Evolutionary conservation across 257 asterid genomes (phyloP).

Genomic region (Solanum lycopersicoides): DNA sequence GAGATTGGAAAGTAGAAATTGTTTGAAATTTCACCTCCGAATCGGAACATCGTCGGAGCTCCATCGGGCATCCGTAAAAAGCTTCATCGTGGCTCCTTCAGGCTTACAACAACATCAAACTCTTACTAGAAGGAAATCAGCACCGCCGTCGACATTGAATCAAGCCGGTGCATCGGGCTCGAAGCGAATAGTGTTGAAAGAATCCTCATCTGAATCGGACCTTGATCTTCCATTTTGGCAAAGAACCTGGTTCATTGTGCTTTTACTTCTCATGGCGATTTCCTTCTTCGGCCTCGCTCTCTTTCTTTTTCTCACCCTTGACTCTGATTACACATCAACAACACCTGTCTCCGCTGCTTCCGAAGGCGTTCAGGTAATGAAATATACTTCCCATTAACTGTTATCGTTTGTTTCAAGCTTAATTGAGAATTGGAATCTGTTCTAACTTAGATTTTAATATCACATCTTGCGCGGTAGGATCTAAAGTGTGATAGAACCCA

Average conservation of each 20-base stretch:
- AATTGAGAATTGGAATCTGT: background rate
- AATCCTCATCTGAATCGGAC: slow-evolving; percentile 38
- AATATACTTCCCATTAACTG: background rate
- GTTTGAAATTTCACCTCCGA: background rate
- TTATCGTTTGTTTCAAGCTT: background rate
- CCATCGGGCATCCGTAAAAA: slow-evolving; percentile 30
- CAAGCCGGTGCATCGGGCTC: slow-evolving; percentile 25
- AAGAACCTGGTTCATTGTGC: slow-evolving; percentile 45
- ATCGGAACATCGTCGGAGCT: slow-evolving; percentile 44
- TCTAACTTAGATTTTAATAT: too few species aligned
- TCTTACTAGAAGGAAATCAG: slow-evolving; percentile 55
- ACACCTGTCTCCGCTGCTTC: slow-evolving; percentile 75
- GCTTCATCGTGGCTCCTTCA: slow-evolving; percentile 79
- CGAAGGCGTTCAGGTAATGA: slow-evolving; percentile 79
- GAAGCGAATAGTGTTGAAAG: slow-evolving; percentile 40
- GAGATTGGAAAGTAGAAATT: background rate
- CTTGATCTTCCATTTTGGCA: slow-evolving; percentile 56
- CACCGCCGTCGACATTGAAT: slow-evolving; percentile 30
- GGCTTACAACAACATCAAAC: slow-evolving; percentile 40
- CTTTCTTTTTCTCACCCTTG: slow-evolving; percentile 45
- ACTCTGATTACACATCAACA: slow-evolving; percentile 37
- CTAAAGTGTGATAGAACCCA: background rate
- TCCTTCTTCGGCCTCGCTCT: slow-evolving; percentile 61
- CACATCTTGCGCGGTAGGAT: background rate
- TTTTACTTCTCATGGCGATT: slow-evolving; percentile 56